Base-by-base conservation (phyloP, 495 filamentous ascomycete genomes). In the Aspergillus cristatus region DNA sequence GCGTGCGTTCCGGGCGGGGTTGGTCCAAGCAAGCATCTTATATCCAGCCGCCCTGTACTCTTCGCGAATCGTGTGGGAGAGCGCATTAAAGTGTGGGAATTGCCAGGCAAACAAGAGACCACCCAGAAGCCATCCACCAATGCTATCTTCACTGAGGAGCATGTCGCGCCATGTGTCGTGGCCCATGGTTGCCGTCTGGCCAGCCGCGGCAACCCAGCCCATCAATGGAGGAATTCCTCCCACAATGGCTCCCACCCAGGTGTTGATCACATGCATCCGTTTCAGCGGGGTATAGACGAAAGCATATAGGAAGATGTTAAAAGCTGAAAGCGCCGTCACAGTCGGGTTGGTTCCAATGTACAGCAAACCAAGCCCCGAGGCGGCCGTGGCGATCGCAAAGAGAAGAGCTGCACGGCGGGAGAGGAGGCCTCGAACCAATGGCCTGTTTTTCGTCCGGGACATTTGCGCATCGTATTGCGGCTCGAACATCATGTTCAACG, bases 401-500 rank as follows among this genome's bases (percentile, higher is more conserved):
- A 81, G 40, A 3, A 89, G 55, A 8, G 91, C 91, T n/a, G 70
- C 79, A 10, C 75, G 72, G n/a, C 70, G 71, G 28, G 75, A 78
- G 25, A 98, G 70, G 2, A 97, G 75, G 2, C 81, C 78, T 3
- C 91, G 78, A 7, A 96, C 91, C 0, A 98, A 68, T 0, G 91
- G 91, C 14, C 91, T 70, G 43, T 95, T 91, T 24, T 84, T 75
- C 7, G 91, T 98, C 7, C 91, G 81, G 14, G 71, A 79, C 91
- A 98, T 98, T 47, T 82, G 79, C 16, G 83, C 86, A 62, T 98
- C 91, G 61, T 87, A 84, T 45, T 76, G 71, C 11, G 82, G 89
- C 62, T 98, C 91, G 51, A 94, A 79, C 46, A 93, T 79, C 91
- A 98, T 98, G 67, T 98, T 98, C 35, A 97, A 68, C 0, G 91